phyloP scores from a whole-genome alignment of 805 yeast species.

The Saccharomycopsis javanensis region DNA sequence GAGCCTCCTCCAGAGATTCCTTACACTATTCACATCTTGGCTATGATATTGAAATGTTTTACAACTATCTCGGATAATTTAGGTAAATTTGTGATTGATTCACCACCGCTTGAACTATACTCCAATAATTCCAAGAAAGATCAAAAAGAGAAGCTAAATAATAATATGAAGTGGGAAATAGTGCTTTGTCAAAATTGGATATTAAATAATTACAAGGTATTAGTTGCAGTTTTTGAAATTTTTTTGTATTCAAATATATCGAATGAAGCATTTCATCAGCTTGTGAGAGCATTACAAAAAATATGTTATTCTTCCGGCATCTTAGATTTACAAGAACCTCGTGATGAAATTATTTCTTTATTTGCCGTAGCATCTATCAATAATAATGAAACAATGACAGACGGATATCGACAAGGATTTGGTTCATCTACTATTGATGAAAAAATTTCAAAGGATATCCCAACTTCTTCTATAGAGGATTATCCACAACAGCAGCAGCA shows the following conservation, averaged over 20 bases:
- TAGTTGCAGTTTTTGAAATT: slow-evolving; percentile 37
- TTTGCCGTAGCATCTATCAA: slow-evolving; percentile 38
- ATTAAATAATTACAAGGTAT: slow-evolving; percentile 28
- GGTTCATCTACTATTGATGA: neutral
- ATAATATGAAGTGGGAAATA: slow-evolving; percentile 10
- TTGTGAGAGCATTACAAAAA: slow-evolving; percentile 69
- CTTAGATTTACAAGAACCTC: slow-evolving; percentile 42
- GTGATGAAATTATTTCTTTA: slow-evolving; percentile 49
- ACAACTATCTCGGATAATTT: slow-evolving; percentile 59
- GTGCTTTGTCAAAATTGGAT: slow-evolving; percentile 23
- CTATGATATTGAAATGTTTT: slow-evolving; percentile 42
- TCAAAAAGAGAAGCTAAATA: neutral
- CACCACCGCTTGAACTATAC: slow-evolving; percentile 2
- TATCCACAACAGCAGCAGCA: neutral
- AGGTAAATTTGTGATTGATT: slow-evolving; percentile 39
- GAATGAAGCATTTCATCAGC: slow-evolving; percentile 53
- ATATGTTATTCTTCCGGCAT: slow-evolving; percentile 77
- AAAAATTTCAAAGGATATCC: neutral
- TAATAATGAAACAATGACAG: slow-evolving; percentile 24
- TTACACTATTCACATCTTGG: slow-evolving; percentile 30
- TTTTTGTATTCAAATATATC: slow-evolving; percentile 62
- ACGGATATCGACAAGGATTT: neutral
- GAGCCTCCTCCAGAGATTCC: slow-evolving; percentile 68
- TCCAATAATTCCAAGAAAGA: neutral
- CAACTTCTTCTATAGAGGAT: neutral